Evolutionary conservation across 2,329 filamentous ascomycete species (phyloP), one percentile per base, ranked within the genome.

Genomic region (Alternaria hordeiaustralica): DNA sequence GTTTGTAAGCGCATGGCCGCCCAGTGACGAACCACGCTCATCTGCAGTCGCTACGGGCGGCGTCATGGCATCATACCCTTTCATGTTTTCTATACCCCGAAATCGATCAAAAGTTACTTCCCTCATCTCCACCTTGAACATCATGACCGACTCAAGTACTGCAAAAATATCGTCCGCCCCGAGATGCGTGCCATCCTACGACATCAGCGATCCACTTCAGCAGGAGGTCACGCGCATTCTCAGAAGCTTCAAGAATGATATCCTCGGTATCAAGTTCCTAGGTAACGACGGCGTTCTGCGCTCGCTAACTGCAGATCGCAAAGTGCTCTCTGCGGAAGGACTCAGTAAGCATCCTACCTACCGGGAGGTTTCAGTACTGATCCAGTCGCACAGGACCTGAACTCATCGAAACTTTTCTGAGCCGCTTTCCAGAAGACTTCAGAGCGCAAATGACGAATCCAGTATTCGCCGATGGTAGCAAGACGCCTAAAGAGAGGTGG

Each of bases 261-360:
- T 65, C 18, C 50, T 63, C 41, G 56, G 60, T 6, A 49, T 63
- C 50, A 43, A 54, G 11, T 46, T 57, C 0, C 51, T 65, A 13
- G 30, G 63, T 4, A 63, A 23, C 45, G 60, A 65, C 33, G 63
- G 63, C n/a, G 25, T 65, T 18, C 47, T 65, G 30, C 60, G 60
- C 15, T 63, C 55, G 4, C 15, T 63, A 4, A 65, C 63, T 15
- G 60, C 60, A 9, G 60, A 65, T 53, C 60, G 60, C 2, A 51
- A 47, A 20, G 55, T 65, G 6, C 43, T 65, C 8, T 50, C 49
- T 10, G 63, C 63, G 1, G 51, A 36, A 49, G 43, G 55, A 13
- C 46, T 55, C 5, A 53, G 63, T 63, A 53, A 33, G 30, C 20
- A 9, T 25, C 21, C 12, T 30, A 21, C 7, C 11, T 51, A 33